Conservation (phyloP, 345 rosid genomes). For the Geranium rotundifolium region DNA sequence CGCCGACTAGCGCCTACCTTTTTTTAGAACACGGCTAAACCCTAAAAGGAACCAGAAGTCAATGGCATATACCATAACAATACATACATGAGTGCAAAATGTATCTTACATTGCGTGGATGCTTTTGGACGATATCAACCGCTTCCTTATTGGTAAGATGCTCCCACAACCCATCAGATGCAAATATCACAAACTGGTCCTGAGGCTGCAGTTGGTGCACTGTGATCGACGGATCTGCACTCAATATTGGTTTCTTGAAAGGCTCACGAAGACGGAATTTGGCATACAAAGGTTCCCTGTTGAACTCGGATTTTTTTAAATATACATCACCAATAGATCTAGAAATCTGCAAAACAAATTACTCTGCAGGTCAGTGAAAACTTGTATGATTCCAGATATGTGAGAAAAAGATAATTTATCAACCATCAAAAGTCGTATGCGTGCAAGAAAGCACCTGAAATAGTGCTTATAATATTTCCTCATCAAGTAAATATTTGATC, state of each 20-base stretch:
- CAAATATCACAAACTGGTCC: conserved; percentile 40
- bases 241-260: conserved; percentile 33
- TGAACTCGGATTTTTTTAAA: conserved; percentile 40
- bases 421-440: no score
- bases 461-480: no score
- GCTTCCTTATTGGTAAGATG: conserved; percentile 47
- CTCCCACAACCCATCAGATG: conserved; percentile 53
- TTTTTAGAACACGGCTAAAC: no score
- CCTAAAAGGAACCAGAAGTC: no score
- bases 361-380: not conserved
- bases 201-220: conserved; percentile 29
- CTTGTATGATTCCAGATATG: no score
- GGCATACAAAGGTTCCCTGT: conserved; percentile 31
- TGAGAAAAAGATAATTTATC: no score
- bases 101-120: conserved; percentile 26
- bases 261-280: conserved; percentile 39
- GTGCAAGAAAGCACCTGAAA: no score
- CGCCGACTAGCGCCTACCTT: no score
- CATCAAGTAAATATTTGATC: no score
- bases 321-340: conserved; percentile 43
- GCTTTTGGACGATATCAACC: conserved; percentile 34
- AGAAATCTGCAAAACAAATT: conserved; percentile 23
- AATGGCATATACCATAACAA: no score
- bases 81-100: not conserved
- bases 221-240: conserved; percentile 37